Evolutionary conservation across 495 filamentous ascomycete genomes (phyloP).

Genomic region (Thozetella sp.): DNA sequence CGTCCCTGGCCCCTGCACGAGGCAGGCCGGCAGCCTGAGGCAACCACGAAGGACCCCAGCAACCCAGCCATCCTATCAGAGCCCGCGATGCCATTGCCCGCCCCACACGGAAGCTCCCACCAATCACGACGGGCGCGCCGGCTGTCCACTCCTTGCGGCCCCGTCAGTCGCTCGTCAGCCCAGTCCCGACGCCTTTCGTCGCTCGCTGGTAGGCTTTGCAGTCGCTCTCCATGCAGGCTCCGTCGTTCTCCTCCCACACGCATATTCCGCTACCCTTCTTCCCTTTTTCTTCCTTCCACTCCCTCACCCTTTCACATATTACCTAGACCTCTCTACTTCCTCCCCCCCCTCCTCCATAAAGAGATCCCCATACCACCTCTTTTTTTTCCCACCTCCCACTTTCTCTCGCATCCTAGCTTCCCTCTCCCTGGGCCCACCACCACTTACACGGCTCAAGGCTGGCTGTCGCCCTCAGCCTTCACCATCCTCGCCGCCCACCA

Average conservation of each 20-base stretch:
- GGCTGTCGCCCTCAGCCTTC: not conserved
- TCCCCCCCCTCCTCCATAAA: conserved; percentile 4
- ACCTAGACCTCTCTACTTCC: conserved; percentile 9
- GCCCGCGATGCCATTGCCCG: not conserved
- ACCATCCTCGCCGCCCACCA: not conserved
- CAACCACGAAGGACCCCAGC: not conserved
- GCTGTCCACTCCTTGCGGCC: not conserved
- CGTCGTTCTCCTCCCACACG: not conserved
- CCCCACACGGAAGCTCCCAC: not conserved
- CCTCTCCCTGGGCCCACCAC: not conserved
- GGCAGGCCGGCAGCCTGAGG: not conserved
- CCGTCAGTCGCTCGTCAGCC: conserved; percentile 3
- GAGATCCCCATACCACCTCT: conserved; percentile 7
- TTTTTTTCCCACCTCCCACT: conserved; percentile 10
- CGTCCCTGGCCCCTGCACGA: not conserved
- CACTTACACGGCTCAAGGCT: not conserved
- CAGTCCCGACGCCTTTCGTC: conserved; percentile 3
- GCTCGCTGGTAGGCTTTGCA: conserved; percentile 1
- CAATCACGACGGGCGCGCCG: not conserved
- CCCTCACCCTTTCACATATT: conserved; percentile 6
- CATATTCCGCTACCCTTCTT: conserved; percentile 21
- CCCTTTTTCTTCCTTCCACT: conserved; percentile 5
- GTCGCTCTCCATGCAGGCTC: not conserved
- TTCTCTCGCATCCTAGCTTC: not conserved
- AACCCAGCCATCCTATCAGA: not conserved